Percentiles rank a stretch among this genome's conserved stretches.
phyloP scores from a whole-genome alignment of 176 grass and related monocot species.

The Phoenix roebelenii region DNA sequence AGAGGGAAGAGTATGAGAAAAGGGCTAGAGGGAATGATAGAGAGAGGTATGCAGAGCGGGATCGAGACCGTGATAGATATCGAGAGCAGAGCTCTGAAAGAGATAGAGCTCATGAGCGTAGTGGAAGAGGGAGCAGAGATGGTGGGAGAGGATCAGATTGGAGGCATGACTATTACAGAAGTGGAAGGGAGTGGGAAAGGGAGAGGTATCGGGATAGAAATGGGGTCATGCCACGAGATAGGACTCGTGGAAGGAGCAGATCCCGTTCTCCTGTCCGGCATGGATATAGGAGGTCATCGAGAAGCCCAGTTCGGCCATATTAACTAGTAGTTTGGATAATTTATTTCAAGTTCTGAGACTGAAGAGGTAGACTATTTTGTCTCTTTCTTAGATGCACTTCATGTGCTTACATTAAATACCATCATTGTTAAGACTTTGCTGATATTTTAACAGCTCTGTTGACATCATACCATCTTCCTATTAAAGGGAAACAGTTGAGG shows the following conservation, averaged over 20 bases:
- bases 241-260: slow-evolving; percentile 43
- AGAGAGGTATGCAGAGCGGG: slow-evolving; percentile 44
- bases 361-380: slow-evolving; percentile 78
- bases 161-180: slow-evolving; percentile 52
- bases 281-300: slow-evolving; percentile 42
- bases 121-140: slow-evolving; percentile 21
- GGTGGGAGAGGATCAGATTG: slow-evolving; percentile 35
- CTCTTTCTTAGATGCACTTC: slow-evolving; percentile 38
- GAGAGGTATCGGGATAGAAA: slow-evolving; percentile 45
- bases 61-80: slow-evolving; percentile 34
- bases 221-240: slow-evolving; percentile 28
- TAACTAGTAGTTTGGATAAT: slow-evolving; percentile 50
- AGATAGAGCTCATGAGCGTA: slow-evolving; percentile 48
- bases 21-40: slow-evolving; percentile 30
- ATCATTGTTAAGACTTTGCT: slow-evolving; percentile 42
- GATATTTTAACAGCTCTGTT: slow-evolving; percentile 76
- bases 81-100: slow-evolving; percentile 39
- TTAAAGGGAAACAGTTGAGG: slow-evolving; percentile 72
- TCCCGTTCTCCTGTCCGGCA: slow-evolving; percentile 66
- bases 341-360: slow-evolving; percentile 41
- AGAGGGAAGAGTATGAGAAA: slow-evolving; percentile 37
- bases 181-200: slow-evolving; percentile 59
- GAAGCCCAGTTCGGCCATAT: slow-evolving; percentile 51
- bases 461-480: slow-evolving; percentile 49
- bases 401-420: slow-evolving; percentile 51